Conservation (phyloP, 768 basidiomycete genomes). For the Xerocomellus dryophilus region DNA sequence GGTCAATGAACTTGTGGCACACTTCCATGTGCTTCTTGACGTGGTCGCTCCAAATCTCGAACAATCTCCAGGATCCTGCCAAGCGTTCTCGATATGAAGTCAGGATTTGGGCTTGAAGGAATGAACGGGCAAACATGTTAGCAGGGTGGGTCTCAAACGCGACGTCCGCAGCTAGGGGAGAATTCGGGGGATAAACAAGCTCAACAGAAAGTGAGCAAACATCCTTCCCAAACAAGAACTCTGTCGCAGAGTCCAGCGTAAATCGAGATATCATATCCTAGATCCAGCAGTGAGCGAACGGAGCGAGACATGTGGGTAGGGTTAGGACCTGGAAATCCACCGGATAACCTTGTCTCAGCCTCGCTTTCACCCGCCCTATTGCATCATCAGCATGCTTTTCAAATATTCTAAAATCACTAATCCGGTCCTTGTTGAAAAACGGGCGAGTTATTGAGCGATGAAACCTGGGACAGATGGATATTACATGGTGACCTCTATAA, state of each 20-base stretch:
- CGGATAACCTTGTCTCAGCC: slow-evolving; percentile 45
- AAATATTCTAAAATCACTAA: slow-evolving; percentile 55
- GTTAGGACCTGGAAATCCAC: slow-evolving; percentile 53
- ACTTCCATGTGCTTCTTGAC: slow-evolving; percentile 43
- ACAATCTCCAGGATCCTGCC: slow-evolving; percentile 48
- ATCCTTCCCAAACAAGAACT: slow-evolving; percentile 53
- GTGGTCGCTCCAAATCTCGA: slow-evolving; percentile 51
- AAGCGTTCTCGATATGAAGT: slow-evolving; percentile 39
- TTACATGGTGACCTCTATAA: not conserved
- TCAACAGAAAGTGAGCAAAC: slow-evolving; percentile 47
- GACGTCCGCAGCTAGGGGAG: slow-evolving; percentile 4
- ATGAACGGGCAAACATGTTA: slow-evolving; percentile 45
- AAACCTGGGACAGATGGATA: not conserved
- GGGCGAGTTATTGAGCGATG: slow-evolving; percentile 45
- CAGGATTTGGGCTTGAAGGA: slow-evolving; percentile 45
- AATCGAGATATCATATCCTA: slow-evolving; percentile 55
- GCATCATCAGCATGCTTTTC: slow-evolving; percentile 48
- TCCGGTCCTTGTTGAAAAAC: slow-evolving; percentile 54
- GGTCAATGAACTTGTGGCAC: slow-evolving; percentile 51
- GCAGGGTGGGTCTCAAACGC: slow-evolving; percentile 33
- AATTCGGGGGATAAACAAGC: slow-evolving; percentile 45
- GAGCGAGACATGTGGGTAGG: not conserved
- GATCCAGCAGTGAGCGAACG: not conserved
- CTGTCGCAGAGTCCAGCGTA: slow-evolving; percentile 57
- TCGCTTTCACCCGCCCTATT: slow-evolving; percentile 41